phyloP scores from a whole-genome alignment of 345 rosid species.

The Citrus reticulata region DNA sequence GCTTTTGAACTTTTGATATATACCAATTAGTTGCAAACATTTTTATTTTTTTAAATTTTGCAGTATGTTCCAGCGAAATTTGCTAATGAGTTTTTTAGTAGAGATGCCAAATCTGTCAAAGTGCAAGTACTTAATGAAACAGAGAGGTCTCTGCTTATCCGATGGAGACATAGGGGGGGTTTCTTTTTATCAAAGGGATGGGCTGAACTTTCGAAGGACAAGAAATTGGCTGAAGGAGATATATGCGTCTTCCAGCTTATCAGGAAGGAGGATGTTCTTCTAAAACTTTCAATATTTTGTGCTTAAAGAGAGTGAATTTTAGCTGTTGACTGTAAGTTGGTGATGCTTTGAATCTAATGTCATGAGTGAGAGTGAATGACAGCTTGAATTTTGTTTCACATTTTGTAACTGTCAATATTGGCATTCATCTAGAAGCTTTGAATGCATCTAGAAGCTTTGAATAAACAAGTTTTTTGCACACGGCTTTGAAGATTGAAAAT shows the following conservation, averaged over 20 bases:
- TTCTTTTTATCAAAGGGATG: not conserved
- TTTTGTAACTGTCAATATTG: no score
- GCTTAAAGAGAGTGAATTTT: no score
- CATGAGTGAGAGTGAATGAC: no score
- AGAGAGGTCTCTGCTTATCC: not conserved
- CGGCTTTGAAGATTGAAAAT: no score
- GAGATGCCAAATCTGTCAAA: slow-evolving; percentile 3
- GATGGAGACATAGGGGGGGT: not conserved
- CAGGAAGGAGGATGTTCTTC: not conserved
- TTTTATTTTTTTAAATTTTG: not conserved
- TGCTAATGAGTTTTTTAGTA: not conserved
- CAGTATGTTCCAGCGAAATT: slow-evolving; percentile 21
- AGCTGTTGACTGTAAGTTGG: no score
- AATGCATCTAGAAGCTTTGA: no score
- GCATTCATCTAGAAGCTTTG: no score
- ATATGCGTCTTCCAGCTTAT: slow-evolving; percentile 1
- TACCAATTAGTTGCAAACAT: not conserved
- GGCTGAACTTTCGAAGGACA: slow-evolving; percentile 14
- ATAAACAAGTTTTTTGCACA: no score
- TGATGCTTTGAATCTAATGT: no score
- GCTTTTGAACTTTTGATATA: not conserved
- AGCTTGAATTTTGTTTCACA: no score
- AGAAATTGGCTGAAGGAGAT: slow-evolving; percentile 9
- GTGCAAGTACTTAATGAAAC: slow-evolving; percentile 24
- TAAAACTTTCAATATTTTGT: slow-evolving; percentile 12